Percentiles rank a stretch among this genome's conserved stretches.
These are phyloP conservation scores for Vitis labrusca DNA, from an alignment of 164 flowering plant species.

Conservation along the genomic window DNA sequence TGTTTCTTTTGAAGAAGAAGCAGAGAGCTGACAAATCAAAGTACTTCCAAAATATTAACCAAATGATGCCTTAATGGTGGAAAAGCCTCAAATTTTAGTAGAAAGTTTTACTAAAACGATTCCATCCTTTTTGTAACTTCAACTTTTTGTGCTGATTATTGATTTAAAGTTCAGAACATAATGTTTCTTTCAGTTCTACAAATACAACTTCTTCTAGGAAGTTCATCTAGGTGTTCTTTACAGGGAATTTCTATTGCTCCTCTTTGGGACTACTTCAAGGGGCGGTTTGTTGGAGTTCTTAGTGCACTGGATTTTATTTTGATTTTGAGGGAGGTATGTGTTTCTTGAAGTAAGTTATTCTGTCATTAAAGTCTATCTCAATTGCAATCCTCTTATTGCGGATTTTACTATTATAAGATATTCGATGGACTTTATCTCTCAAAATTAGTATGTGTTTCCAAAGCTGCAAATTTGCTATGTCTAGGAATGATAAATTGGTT, in stretches of 20 bases:
- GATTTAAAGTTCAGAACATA: no score
- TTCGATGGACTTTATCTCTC: not conserved
- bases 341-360: not conserved
- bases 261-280: constrained; percentile 78
- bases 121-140: no score
- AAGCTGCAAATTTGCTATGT: not conserved
- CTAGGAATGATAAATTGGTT: not conserved
- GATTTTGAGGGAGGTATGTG: constrained; percentile 82
- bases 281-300: constrained; percentile 83
- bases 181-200: no score
- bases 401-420: not conserved
- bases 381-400: not conserved
- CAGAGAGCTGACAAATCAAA: no score
- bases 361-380: constrained; percentile 1
- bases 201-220: constrained; percentile 8
- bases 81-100: no score
- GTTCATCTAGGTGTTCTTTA: constrained; percentile 32
- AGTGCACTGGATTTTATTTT: constrained; percentile 85
- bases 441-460: not conserved
- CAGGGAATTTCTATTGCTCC: constrained; percentile 92
- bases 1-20: not conserved
- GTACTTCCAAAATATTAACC: no score
- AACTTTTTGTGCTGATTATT: no score
- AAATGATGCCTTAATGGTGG: no score
- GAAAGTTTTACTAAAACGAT: no score